Evolutionary conservation across 2,329 filamentous ascomycete genomes (phyloP), one percentile per base, ranked within the genome.

Genomic region (Colletotrichum cordylinicola): DNA sequence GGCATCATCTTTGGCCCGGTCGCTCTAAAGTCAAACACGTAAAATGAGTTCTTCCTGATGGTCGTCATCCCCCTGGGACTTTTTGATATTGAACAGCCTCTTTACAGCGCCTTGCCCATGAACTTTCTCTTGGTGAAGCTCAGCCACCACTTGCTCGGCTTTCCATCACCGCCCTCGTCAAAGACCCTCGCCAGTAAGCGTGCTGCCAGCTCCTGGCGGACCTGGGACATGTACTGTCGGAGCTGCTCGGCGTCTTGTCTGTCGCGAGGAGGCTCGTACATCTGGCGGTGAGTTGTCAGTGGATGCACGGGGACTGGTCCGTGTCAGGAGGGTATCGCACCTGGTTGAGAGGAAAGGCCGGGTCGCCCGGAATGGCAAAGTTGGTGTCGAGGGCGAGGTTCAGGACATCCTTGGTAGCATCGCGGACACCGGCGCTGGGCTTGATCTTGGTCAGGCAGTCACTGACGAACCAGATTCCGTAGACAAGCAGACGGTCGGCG

Each of bases 81-180:
- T 75, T 52, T 37, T 29, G 15, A 31, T 55, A n/a, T 61, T 37
- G 70, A 70, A 43, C 27, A 33, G 62, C 35, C 27, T 37, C 64
- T 35, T 84, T 89, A 96, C 86, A 97, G 88, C 79, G 92, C 91
- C 92, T 98, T 98, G 85, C 96, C 96, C 97, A 99, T 98, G 84
- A 99, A 99, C 92, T 98, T 98, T 87, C 97, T 93, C 93, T 98
- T 98, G 70, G 95, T 95, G 85, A 98, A 99, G 90, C 97, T 98
- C 84, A 99, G 87, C 97, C 97, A 99, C 95, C 96, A 98, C 92
- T 98, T 91, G 85, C 88, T 91, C 71, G 92, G 91, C 86, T 91
- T 91, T 86, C 95, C 85, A 89, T 96, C 86, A 83, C 91, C 85
- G 85, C 90, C 80, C 87, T 96, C 96, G 71, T 94, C 93, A 84